Conservation (phyloP, 2,329 filamentous ascomycete genomes). For the Rasamsonia emersonii region DNA sequence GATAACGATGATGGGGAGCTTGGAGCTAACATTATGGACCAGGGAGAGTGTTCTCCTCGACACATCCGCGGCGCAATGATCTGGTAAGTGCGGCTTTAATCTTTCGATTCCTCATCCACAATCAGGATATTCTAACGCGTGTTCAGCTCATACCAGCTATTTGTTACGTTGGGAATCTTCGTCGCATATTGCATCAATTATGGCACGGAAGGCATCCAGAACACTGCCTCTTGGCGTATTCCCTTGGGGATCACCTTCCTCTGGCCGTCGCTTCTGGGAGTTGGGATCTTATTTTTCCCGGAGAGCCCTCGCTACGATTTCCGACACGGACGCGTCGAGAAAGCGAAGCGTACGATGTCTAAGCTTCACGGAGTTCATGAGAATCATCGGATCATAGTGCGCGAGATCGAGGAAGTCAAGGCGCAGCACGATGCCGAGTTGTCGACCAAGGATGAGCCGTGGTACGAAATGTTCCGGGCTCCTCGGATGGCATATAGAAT, state of each 20-base stretch:
- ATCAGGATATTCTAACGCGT: conserved; percentile 5
- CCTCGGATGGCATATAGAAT: conserved; percentile 37
- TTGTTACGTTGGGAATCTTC: conserved; percentile 40
- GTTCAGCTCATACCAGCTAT: conserved; percentile 37
- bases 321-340: conserved; percentile 44
- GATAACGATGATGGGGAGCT: too few species aligned
- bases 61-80: conserved; percentile 39
- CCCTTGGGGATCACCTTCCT: conserved; percentile 50
- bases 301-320: conserved; percentile 53
- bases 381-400: conserved; percentile 43
- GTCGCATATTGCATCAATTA: conserved; percentile 39
- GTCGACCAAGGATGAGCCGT: conserved; percentile 22
- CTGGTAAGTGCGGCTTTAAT: too few species aligned
- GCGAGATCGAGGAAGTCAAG: conserved; percentile 49
- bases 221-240: conserved; percentile 40
- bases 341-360: conserved; percentile 43
- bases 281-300: conserved; percentile 47
- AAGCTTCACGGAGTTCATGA: conserved; percentile 46
- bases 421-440: conserved; percentile 47
- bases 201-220: conserved; percentile 26
- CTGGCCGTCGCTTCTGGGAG: conserved; percentile 46
- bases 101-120: too few species aligned
- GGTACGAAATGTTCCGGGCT: conserved; percentile 31
- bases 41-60: conserved; percentile 36
- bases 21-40: too few species aligned